Evolutionary conservation across 495 filamentous ascomycete species (phyloP).

Genomic region (Cairneyella variabilis): DNA sequence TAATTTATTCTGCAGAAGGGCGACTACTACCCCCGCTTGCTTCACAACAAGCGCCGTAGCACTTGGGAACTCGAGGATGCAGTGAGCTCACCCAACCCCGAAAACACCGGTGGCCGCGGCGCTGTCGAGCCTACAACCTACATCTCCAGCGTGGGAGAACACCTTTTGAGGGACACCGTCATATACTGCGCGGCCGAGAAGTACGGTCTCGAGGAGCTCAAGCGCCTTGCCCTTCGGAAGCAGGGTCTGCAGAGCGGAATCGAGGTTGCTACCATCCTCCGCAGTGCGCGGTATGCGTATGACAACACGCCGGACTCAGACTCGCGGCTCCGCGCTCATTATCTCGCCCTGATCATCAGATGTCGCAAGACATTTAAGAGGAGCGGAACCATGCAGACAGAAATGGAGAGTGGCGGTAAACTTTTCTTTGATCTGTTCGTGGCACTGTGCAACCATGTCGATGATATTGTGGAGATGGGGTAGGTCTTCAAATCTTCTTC

Average conservation of each 20-base stretch:
- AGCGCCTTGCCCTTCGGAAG: constrained; percentile 78
- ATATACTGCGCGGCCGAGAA: constrained; percentile 86
- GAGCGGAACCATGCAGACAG: constrained; percentile 93
- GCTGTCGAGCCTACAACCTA: constrained; percentile 63
- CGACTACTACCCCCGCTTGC: constrained; percentile 78
- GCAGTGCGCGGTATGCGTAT: constrained; percentile 83
- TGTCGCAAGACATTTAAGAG: constrained; percentile 82
- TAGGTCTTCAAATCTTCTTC: too few relatives aligned
- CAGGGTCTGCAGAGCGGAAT: constrained; percentile 71
- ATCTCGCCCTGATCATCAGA: constrained; percentile 86
- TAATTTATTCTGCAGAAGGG: constrained; percentile 47
- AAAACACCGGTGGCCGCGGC: constrained; percentile 30
- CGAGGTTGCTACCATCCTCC: constrained; percentile 76
- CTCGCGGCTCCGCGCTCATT: constrained; percentile 84
- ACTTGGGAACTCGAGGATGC: constrained; percentile 69
- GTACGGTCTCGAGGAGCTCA: constrained; percentile 76
- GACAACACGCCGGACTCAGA: constrained; percentile 84
- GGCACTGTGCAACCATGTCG: constrained; percentile 86
- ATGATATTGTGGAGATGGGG: constrained; percentile 43
- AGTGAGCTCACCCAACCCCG: constrained; percentile 31
- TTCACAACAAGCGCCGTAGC: constrained; percentile 64
- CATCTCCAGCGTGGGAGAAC: constrained; percentile 57
- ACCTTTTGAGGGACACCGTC: constrained; percentile 81
- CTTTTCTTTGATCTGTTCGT: constrained; percentile 94
- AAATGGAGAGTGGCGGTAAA: constrained; percentile 84